Conservation (phyloP, 202 grass and related monocot genomes). For the Setaria italica region DNA sequence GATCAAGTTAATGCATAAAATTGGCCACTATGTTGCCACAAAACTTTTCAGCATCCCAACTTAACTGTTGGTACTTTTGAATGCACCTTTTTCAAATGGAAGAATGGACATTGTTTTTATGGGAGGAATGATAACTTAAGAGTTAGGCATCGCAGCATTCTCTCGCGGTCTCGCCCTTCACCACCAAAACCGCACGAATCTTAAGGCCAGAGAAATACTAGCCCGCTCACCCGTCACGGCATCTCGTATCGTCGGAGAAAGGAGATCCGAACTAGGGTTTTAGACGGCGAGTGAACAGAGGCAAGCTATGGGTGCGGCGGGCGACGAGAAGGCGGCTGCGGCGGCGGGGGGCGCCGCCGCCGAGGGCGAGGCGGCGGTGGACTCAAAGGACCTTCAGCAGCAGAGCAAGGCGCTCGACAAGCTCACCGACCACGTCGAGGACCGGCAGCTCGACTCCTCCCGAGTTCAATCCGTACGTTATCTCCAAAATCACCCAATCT, state of each 20-base stretch:
- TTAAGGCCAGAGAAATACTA: not conserved
- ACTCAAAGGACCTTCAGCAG: slow-evolving; percentile 96
- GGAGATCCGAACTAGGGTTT: slow-evolving; percentile 55
- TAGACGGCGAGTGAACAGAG: slow-evolving; percentile 13
- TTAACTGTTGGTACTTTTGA: not conserved
- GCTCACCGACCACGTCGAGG: slow-evolving; percentile 95
- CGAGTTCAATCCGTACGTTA: slow-evolving; percentile 76
- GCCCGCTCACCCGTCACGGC: not conserved
- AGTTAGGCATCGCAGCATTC: not conserved
- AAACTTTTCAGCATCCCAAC: not conserved
- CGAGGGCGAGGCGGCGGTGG: slow-evolving; percentile 38
- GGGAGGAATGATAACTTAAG: not conserved
- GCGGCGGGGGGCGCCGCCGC: slow-evolving; percentile 23
- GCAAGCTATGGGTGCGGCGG: slow-evolving; percentile 49
- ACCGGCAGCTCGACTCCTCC: slow-evolving; percentile 97
- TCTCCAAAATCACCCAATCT: not conserved
- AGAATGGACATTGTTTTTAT: too few relatives aligned
- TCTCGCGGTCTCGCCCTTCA: not conserved
- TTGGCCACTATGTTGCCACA: not conserved
- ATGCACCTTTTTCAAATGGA: not conserved
- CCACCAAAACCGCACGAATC: slow-evolving; percentile 11
- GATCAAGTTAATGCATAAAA: not conserved
- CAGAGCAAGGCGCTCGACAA: slow-evolving; percentile 99
- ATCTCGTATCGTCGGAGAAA: not conserved
- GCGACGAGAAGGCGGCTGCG: slow-evolving; percentile 51